Evolutionary conservation across 2,329 filamentous ascomycete genomes (phyloP), one percentile per base, ranked within the genome.

Genomic region (Lecanicillium sp.): DNA sequence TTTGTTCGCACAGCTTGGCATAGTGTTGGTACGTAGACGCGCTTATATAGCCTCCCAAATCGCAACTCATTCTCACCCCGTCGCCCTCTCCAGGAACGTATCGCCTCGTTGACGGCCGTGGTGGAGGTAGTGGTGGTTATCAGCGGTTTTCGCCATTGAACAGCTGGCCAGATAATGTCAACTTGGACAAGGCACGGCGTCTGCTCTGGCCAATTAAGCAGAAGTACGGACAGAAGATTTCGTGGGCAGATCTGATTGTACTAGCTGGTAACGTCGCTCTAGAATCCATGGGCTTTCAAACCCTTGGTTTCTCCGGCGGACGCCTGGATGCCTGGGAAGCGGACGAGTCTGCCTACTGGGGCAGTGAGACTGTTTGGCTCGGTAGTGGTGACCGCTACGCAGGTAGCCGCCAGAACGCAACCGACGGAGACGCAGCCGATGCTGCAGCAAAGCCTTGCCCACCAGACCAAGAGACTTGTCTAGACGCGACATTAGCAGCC

Each of bases 1-100:
- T 89, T 90, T 65, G 75, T 90, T 61, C 84, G 86, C 50, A 83
- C 90, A 82, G 82, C 84, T 51, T 90, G 86, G 86, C 86, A 90
- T 73, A 82, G 81, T 55, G 79, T 86, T 20, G 86, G 86, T 52
- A n/a, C n/a, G n/a, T n/a, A n/a, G n/a, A n/a, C n/a, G n/a, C n/a
- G n/a, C n/a, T n/a, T n/a, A n/a, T n/a, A n/a, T n/a, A n/a, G n/a
- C n/a, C n/a, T n/a, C n/a, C n/a, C n/a, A n/a, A n/a, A n/a, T n/a
- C n/a, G n/a, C n/a, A n/a, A n/a, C n/a, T n/a, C n/a, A n/a, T n/a
- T n/a, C n/a, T n/a, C n/a, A n/a, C n/a, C n/a, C n/a, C n/a, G n/a
- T n/a, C n/a, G n/a, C n/a, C n/a, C n/a, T n/a, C n/a, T n/a, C n/a
- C n/a, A n/a, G n/a, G n/a, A n/a, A 90, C 86, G 43, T 89, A 90